These are phyloP conservation scores for Pleurotus ostreatus DNA, from an alignment of 768 basidiomycete species.

Conservation along the genomic window DNA sequence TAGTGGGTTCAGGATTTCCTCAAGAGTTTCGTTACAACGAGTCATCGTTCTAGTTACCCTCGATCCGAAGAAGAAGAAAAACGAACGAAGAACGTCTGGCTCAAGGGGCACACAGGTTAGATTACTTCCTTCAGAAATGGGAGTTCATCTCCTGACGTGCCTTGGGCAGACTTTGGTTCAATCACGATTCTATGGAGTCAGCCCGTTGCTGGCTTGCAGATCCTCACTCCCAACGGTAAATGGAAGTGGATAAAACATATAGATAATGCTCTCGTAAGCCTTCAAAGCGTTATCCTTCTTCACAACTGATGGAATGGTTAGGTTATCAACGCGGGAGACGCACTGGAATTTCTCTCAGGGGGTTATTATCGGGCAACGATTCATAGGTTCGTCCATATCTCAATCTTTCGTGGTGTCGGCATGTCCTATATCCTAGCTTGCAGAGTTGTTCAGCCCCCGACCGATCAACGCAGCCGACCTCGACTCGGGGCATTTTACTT, in stretches of 20 bases:
- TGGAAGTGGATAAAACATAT: constrained; percentile 61
- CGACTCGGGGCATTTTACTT: constrained; percentile 63
- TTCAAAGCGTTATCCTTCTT: too few relatives aligned
- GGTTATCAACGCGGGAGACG: constrained; percentile 61
- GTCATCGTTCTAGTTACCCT: constrained; percentile 35
- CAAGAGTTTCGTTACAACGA: too few relatives aligned
- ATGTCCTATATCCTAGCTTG: too few relatives aligned
- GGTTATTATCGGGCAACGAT: constrained; percentile 25
- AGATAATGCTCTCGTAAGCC: constrained; percentile 47
- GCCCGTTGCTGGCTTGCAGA: constrained; percentile 55
- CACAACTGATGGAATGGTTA: constrained; percentile 15
- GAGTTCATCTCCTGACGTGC: neutral
- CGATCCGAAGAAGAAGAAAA: constrained; percentile 44
- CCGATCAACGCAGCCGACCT: constrained; percentile 43
- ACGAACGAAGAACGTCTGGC: constrained; percentile 53
- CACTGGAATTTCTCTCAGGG: constrained; percentile 56
- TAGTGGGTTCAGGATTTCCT: neutral
- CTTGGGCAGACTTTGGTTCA: constrained; percentile 41
- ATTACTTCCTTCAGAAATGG: neutral
- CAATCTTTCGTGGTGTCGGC: too few relatives aligned
- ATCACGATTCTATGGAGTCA: constrained; percentile 61
- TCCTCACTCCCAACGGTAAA: constrained; percentile 43
- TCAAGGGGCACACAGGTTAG: constrained; percentile 57
- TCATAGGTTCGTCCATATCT: too few relatives aligned
- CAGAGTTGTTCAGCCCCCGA: constrained; percentile 43